Evolutionary conservation across 106 monocot species (phyloP), one percentile per base, ranked within the genome.

Genomic region (Iris macrosiphon): DNA sequence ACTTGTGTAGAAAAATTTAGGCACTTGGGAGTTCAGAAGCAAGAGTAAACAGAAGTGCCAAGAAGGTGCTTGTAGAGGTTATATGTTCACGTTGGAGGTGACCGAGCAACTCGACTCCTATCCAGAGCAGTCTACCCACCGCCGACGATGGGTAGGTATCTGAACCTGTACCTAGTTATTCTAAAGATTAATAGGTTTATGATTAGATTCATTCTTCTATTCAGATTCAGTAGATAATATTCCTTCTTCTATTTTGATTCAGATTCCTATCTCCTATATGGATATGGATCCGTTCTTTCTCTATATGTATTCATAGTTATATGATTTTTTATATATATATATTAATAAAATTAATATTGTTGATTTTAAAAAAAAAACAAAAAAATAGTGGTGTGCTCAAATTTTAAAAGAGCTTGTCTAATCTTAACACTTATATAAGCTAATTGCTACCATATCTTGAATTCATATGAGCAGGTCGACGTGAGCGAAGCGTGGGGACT

Each of bases 21-120:
- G 85, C 42, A 21, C 37, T 4, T 87, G 86, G 86, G 61, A 63
- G 39, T 81, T 81, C 49, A 70, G 73, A 66, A 87, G 86, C 67
- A 87, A 87, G 71, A 87, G 77, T 29, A 87, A 73, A 1, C 67
- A 77, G 53, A 57, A 47, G 7, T 67, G 70, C 28, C 46, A 30
- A 13, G 55, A 60, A 18, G 71, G 86, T 6, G 17, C 57, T 2
- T 87, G 86, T 28, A 66, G 46, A 61, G 81, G 81, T 14, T 63
- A 67, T 49, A 77, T 87, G 46, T 87, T 78, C n/a, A 45, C 60
- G 2, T 9, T 67, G 47, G 62, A 87, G 61, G 81, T 81, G 1
- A 71, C 59, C 1, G 85, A 87, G 18, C 76, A 74, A 60, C 59
- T 87, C 6, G 66, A 74, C 1, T 64, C 32, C 8, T 87, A 77